These are phyloP conservation scores for Naegleria lovaniensis DNA, from an alignment of 208 protist species.

Conservation along the genomic window DNA sequence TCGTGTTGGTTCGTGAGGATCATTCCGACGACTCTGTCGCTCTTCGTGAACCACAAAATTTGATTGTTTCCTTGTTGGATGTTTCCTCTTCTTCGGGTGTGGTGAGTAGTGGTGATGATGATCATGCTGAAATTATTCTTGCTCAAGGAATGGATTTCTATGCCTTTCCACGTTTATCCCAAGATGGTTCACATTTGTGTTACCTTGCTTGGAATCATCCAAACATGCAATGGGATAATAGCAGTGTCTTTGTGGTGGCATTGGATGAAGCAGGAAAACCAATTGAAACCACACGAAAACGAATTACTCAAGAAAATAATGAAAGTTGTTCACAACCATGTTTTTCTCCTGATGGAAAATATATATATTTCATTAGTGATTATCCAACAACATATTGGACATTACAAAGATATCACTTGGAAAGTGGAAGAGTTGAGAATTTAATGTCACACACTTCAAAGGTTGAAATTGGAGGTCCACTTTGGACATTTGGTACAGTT, in stretches of 20 bases:
- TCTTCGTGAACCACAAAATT: background rate
- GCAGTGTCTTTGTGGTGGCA: background rate
- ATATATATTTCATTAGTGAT: background rate
- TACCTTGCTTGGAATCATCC: slow-evolving; percentile 36
- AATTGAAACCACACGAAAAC: background rate
- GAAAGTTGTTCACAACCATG: background rate
- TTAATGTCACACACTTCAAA: background rate
- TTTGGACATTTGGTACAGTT: background rate
- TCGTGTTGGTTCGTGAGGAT: slow-evolving; percentile 13
- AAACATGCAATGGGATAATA: slow-evolving; percentile 37
- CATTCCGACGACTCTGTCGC: background rate
- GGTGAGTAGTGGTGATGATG: no score
- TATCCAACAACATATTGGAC: background rate
- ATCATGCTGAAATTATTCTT: background rate
- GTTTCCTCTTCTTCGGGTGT: background rate
- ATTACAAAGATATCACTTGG: background rate
- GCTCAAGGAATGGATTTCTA: slow-evolving; percentile 37
- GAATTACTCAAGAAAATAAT: background rate
- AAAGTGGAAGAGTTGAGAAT: background rate
- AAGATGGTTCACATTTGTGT: background rate
- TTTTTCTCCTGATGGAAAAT: background rate
- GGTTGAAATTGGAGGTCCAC: background rate
- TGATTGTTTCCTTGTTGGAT: background rate
- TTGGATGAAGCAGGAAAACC: background rate
- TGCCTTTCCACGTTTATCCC: slow-evolving; percentile 18